Base-by-base conservation (phyloP, 345 rosid genomes). In the Kandelia obovata region DNA sequence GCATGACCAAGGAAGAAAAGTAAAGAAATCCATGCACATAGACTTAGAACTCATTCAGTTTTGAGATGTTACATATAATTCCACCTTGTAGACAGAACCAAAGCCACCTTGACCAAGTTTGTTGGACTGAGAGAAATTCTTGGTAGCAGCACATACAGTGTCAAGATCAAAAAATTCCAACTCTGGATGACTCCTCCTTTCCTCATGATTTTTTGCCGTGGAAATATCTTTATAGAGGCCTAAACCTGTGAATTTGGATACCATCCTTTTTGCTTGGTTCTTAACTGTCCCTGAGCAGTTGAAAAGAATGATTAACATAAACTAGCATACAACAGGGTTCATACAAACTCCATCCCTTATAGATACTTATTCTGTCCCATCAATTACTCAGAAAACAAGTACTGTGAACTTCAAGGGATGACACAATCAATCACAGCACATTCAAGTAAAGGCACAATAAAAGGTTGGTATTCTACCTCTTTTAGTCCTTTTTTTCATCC, bases 31-130 rank as follows among this genome's bases (percentile, higher is more conserved):
- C 58, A 23, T 21, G 17, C 26, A 8, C 5, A 21, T 21, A 21
- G 28, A 56, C 59, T 3, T 16, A 8, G 16, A 10, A 23, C 21
- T 21, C 26, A 43, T 21, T 23, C 30, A 2, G 17, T 13, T 43
- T 43, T 43, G 49, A 43, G 49, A 56, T 56, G 17, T 4, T 2
- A 56, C 16, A 25, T 7, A 56, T 27, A 23, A 25, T 15, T 56
- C 30, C 65, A 81, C 85, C 82, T 74, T 74, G 28, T 81, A 84
- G 10, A 84, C 87, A 4, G 77, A 56, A 20, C 82, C 87, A 70
- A 77, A 84, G n/a, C 82, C 86, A 27, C 86, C 86, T 63, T 77
- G 61, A n/a, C 86, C 86, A 34, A 82, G 53, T 64, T 76, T 73
- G 49, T 71, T 76, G 21, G 46, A 23, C 0, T 31, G 23, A 30